phyloP scores from a whole-genome alignment of 2,329 filamentous ascomycete species.

The Hymenoscyphus linearis region DNA sequence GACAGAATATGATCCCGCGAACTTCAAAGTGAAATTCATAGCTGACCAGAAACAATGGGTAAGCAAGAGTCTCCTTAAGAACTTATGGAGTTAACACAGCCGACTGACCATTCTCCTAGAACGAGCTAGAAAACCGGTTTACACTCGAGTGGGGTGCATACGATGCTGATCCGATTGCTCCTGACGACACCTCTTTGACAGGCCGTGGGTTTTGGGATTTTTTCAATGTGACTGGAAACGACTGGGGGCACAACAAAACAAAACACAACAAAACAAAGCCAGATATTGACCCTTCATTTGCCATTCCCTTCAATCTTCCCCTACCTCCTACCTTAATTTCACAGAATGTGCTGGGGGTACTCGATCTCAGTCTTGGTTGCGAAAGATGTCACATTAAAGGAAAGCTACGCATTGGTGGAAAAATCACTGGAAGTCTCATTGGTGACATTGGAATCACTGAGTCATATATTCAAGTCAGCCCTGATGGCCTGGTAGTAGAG shows the following conservation, averaged over 20 bases:
- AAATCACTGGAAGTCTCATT: neutral
- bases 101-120: neutral
- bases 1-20: conserved; percentile 1
- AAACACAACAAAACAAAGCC: neutral
- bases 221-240: neutral
- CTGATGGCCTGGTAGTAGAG: conserved; percentile 2
- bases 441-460: neutral
- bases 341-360: neutral
- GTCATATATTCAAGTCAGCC: conserved; percentile 1
- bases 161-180: neutral
- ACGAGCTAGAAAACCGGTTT: conserved; percentile 4
- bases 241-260: neutral
- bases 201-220: neutral
- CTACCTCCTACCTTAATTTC: neutral
- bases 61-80: neutral
- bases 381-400: conserved; percentile 5
- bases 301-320: neutral
- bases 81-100: neutral
- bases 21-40: conserved; percentile 6
- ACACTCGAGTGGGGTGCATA: conserved; percentile 6
- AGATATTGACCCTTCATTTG: neutral
- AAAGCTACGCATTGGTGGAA: conserved; percentile 5
- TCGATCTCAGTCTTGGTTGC: conserved; percentile 7
- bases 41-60: conserved; percentile 7
- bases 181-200: neutral